phyloP scores from a whole-genome alignment of 23 red algal species.

The Cyanidiococcus yangmingshanensis region DNA sequence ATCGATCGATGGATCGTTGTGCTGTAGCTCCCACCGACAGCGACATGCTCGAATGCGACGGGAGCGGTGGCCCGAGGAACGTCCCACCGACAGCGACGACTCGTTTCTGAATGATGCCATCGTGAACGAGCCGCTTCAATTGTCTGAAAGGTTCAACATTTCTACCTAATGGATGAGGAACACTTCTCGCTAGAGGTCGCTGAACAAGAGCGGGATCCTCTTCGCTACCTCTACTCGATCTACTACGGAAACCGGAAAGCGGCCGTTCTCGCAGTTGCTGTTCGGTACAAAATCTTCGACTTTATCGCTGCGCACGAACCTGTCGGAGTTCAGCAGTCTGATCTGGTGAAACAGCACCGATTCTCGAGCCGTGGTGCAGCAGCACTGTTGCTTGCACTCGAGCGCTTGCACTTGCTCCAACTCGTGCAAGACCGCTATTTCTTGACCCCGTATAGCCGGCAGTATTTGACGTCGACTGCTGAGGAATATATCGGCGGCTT shows the following conservation, averaged over 20 bases:
- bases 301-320: background rate
- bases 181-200: no score
- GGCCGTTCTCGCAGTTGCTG: background rate
- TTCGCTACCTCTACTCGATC: background rate
- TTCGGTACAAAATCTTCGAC: background rate
- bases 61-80: no score
- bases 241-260: constrained; percentile 17
- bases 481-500: background rate
- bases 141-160: no score
- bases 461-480: background rate
- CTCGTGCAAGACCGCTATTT: background rate
- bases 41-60: no score
- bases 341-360: background rate
- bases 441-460: background rate
- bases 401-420: background rate
- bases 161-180: no score
- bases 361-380: background rate
- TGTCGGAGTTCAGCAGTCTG: background rate
- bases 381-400: constrained; percentile 5
- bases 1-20: no score
- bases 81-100: no score
- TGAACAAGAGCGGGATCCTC: no score
- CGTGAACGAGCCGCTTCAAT: no score
- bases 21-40: no score
- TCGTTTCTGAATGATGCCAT: no score